These are phyloP conservation scores for Proteromonas lacertae DNA, from an alignment of 352 stramenopile species.

Conservation along the genomic window DNA sequence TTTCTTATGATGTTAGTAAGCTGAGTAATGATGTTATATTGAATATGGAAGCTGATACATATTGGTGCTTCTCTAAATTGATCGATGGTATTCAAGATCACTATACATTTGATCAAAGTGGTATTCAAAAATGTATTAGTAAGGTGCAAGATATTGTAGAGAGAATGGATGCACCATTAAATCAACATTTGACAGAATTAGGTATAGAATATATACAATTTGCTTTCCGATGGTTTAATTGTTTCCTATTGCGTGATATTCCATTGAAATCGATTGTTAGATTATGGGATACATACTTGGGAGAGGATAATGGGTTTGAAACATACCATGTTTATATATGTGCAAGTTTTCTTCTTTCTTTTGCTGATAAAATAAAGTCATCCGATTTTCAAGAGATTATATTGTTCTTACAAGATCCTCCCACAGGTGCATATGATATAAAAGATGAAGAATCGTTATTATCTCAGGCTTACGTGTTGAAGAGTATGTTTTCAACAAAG, in stretches of 20 bases:
- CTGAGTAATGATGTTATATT: conserved; percentile 13
- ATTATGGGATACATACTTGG: conserved; percentile 95
- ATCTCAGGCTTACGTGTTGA: conserved; percentile 71
- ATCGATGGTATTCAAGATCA: conserved; percentile 94
- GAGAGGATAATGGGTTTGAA: conserved; percentile 82
- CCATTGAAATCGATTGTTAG: conserved; percentile 63
- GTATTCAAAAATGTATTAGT: conserved; percentile 88
- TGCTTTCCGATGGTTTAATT: conserved; percentile 99
- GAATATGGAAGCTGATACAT: conserved; percentile 77
- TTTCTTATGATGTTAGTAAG: not conserved
- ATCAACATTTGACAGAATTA: conserved; percentile 57
- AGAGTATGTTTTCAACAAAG: too few species aligned
- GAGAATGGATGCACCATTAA: conserved; percentile 68
- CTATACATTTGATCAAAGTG: conserved; percentile 89
- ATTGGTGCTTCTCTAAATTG: conserved; percentile 93
- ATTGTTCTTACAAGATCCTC: conserved; percentile 70
- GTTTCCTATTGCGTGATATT: conserved; percentile 83
- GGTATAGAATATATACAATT: conserved; percentile 94
- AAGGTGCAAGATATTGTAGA: conserved; percentile 78
- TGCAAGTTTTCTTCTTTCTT: conserved; percentile 85
- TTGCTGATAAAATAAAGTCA: conserved; percentile 53
- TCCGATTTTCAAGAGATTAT: conserved; percentile 92
- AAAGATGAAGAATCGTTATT: conserved; percentile 87
- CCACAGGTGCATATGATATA: conserved; percentile 76
- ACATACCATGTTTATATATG: conserved; percentile 98